A percentile compares a stretch with the other conserved stretches of the same genome.
Evolutionary conservation across 169 alveolate species (phyloP).

Genomic region (Babesia microti): DNA sequence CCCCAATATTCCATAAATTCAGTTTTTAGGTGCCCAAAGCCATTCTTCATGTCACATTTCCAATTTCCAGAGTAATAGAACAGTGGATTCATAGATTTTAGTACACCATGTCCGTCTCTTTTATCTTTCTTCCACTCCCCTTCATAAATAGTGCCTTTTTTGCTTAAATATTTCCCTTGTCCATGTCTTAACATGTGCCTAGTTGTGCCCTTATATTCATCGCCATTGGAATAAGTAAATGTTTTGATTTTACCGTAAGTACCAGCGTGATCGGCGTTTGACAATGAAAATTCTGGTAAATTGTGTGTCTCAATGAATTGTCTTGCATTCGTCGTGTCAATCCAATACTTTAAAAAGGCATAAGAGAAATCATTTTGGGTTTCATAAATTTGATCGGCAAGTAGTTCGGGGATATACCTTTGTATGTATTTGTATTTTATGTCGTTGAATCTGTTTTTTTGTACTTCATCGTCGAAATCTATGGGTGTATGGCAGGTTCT

Average conservation of each 20-base stretch:
- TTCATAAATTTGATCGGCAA: constrained; percentile 31
- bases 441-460: no score
- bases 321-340: constrained; percentile 9
- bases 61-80: constrained; percentile 31
- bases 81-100: constrained; percentile 6
- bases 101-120: constrained; percentile 36
- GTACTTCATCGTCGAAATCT: no score
- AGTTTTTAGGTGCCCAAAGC: constrained; percentile 26
- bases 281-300: constrained; percentile 15
- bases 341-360: constrained; percentile 36
- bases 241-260: constrained; percentile 22
- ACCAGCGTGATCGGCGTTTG: no score
- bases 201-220: constrained; percentile 27
- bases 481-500: no score
- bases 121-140: constrained; percentile 34
- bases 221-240: constrained; percentile 39
- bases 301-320: constrained; percentile 23
- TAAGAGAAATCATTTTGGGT: constrained; percentile 28
- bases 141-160: constrained; percentile 36
- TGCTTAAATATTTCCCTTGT: constrained; percentile 24
- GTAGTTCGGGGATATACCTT: constrained; percentile 10
- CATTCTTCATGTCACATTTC: constrained; percentile 23
- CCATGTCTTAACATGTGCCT: constrained; percentile 32
- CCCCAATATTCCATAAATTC: constrained; percentile 16
- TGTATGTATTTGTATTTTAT: no score